Base-by-base conservation (phyloP, 495 filamentous ascomycete genomes). In the Neurospora africana region DNA sequence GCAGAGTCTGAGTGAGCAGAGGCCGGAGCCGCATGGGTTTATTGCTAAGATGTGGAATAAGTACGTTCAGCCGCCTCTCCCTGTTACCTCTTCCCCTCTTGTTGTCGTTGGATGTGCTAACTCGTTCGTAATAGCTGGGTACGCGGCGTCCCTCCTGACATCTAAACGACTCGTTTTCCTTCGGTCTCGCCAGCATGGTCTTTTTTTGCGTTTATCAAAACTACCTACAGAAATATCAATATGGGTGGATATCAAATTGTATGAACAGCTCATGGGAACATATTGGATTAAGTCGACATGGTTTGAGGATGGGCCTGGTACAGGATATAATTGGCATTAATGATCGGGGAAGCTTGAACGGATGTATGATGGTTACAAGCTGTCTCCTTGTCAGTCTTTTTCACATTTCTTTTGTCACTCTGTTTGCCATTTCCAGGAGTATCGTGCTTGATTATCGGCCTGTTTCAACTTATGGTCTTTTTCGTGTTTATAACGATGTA, bases 1-100 rank as follows among this genome's bases (percentile, higher is more conserved):
- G 5, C 79, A 83, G 75, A 84, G 81, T 72, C 74, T 85, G 33
- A 78, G 76, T 71, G 83, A 85, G 68, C 83, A 85, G 79, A 82
- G 80, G 69, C 82, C 82, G 15, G 44, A 72, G 30, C 10, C 73
- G 30, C 10, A 77, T 10, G 83, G 83, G 53, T 81, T 84, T 74
- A 75, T 85, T 68, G 83, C 82, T 15, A 74, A 78, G 75, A 83
- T 84, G 83, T 85, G 83, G 83, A 76, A 83, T 68, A 82, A 80
- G 83, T 85, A 69, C 38, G 79, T 73, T 39, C 8, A 30, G 2
- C 30, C 30, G n/a, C n/a, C n/a, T 30, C 30, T 30, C 30, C n/a
- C n/a, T n/a, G n/a, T n/a, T n/a, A n/a, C n/a, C n/a, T n/a, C 33
- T 33, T 33, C 33, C 33, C 33, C 33, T 5, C 33, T 33, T 33